Conservation (phyloP, 345 rosid genomes). For the Anastatica hierochuntica region DNA sequence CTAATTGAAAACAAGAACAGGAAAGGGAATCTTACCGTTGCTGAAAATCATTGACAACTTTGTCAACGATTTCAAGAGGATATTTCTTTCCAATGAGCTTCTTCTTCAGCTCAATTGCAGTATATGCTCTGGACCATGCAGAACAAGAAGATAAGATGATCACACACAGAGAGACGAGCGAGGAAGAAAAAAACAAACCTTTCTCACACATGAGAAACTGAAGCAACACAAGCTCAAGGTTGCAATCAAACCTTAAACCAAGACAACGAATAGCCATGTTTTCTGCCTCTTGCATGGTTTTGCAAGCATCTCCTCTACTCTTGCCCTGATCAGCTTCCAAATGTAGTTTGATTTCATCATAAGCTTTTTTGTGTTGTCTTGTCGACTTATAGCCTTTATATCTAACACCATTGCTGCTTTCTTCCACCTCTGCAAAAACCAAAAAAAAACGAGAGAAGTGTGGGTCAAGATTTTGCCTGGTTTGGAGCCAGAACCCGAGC, state of each 20-base stretch:
- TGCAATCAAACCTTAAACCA: slow-evolving; percentile 40
- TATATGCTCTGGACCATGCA: slow-evolving; percentile 45
- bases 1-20: not conserved
- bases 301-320: slow-evolving; percentile 20
- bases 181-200: not conserved
- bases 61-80: slow-evolving; percentile 36
- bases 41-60: slow-evolving; percentile 43
- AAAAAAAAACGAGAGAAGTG: not conserved
- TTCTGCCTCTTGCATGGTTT: slow-evolving; percentile 43
- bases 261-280: slow-evolving; percentile 52
- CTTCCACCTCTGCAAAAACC: slow-evolving; percentile 28
- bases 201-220: not conserved
- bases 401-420: slow-evolving; percentile 4
- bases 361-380: slow-evolving; percentile 25
- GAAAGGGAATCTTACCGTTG: slow-evolving; percentile 33
- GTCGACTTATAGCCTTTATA: slow-evolving; percentile 16
- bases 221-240: slow-evolving; percentile 2
- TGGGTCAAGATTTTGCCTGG: not conserved
- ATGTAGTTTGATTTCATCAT: slow-evolving; percentile 28
- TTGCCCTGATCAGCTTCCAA: slow-evolving; percentile 16
- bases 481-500: not conserved
- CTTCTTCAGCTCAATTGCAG: slow-evolving; percentile 64
- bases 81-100: slow-evolving; percentile 56
- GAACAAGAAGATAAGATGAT: not conserved
- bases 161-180: not conserved